Base-by-base conservation (phyloP, 176 grass and related monocot genomes). In the Calamus simplicifolius region DNA sequence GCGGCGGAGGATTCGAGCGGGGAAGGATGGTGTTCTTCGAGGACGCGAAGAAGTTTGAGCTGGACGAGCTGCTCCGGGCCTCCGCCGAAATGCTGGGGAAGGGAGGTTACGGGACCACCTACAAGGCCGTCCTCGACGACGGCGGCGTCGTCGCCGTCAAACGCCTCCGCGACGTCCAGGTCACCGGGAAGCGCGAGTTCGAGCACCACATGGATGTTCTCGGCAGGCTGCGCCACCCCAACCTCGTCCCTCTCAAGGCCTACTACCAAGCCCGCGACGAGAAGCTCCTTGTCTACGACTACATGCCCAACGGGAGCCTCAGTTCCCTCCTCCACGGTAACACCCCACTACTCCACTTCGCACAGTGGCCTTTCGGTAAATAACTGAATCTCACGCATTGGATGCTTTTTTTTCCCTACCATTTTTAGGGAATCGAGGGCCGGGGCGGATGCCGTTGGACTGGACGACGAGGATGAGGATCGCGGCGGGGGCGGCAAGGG, bases 21-120 rank as follows among this genome's bases (percentile, higher is more conserved):
- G 94, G 94, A 0, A 98, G 89, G 68, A 89, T 98, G 61, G 81
- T 98, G 27, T 98, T 98, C 17, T 14, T 98, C 19, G 85, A 85
- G 61, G 54, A 70, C 21, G 56, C 74, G 18, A 73, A 73, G 79
- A 73, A 73, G 66, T 98, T 98, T 56, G 79, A 93, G 73, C 81
- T 98, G 4, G 94, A 98, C 48, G 94, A 98, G 21, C 81, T 98
- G 27, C 72, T 98, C 18, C 87, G 94, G 51, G 84, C 94, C 18
- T 98, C 94, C 1, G 94, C 94, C 13, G 94, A 98, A 80, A 98
- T 98, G 84, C 81, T 98, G 69, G 94, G 94, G 0, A 98, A 98
- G 16, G 94, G 94, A 61, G 85, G 81, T 0, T 85, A 76, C 31
- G 94, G 94, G 19, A 98, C 88, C 0, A 81, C 88, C 29, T 98